Base-by-base conservation (phyloP, 345 rosid genomes). In the Aegle marmelos region DNA sequence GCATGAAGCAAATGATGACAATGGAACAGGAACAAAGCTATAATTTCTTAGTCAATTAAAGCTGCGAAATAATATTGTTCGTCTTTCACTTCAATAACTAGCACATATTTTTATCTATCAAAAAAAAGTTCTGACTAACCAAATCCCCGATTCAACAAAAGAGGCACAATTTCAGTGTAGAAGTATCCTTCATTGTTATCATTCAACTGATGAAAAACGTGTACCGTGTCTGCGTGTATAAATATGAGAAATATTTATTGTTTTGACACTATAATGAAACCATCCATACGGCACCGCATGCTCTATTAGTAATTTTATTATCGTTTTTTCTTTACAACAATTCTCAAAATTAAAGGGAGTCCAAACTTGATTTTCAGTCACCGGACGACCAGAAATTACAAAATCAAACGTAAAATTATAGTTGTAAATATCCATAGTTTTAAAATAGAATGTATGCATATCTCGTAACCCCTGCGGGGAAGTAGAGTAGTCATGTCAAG, bases 381-480 rank as follows among this genome's bases (percentile, higher is more conserved):
- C 68, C 56, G 4, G 57, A 67, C 31, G 22, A 63, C 21, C 59
- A 39, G 70, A 66, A 75, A 27, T 27, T 14, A 41, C 30, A 75
- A 33, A 70, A 74, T 33, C 65, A 72, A 77, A 68, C 79, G 58
- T 66, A 70, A 79, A 37, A 68, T 71, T 28, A 5, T 68, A 41
- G 28, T 30, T 56, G 71, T 73, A 48, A 48, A 14, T 48, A 69
- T 75, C 61, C 71, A 65, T 24, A 50, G 28, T 5, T 64, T 30
- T 28, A 62, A 68, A 34, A 2, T 24, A 14, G 28, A 74, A 7
- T 11, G 25, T 28, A 37, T 61, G 77, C 58, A 60, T 61, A 2
- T 6, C 7, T 75, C 34, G n/a, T 41, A 8, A 16, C 59, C 2
- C 22, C 22, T 5, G 59, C 48, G 41, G 70, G 24, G 22, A 10